Evolutionary conservation across 495 filamentous ascomycete species (phyloP).

Genomic region (Aspergillus sclerotioniger): DNA sequence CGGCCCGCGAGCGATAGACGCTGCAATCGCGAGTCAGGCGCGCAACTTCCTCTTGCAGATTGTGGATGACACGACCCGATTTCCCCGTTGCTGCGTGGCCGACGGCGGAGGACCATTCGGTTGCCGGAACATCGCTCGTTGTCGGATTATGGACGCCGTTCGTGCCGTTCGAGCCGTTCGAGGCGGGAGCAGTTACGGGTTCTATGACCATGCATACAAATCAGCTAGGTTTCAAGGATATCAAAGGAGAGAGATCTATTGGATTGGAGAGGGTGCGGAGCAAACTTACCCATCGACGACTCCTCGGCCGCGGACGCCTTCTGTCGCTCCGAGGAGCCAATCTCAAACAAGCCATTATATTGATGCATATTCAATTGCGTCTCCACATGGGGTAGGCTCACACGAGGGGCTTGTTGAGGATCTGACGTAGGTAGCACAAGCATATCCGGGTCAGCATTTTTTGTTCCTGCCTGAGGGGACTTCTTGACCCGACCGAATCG

Average conservation of each 20-base stretch:
- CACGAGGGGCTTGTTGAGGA: conserved; percentile 32
- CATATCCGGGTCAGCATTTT: conserved; percentile 30
- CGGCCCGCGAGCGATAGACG: conserved; percentile 66
- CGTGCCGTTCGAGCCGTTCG: conserved; percentile 12
- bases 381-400: conserved; percentile 45
- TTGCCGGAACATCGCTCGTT: conserved; percentile 31
- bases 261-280: neutral
- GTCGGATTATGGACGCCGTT: conserved; percentile 26
- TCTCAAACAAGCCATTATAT: conserved; percentile 37
- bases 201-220: conserved; percentile 24
- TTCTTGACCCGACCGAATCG: conserved; percentile 34
- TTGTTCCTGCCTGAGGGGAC: conserved; percentile 22
- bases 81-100: conserved; percentile 82
- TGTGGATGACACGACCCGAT: conserved; percentile 90
- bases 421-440: conserved; percentile 23
- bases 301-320: conserved; percentile 12
- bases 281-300: conserved; percentile 23
- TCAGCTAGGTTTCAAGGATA: neutral
- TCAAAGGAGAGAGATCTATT: neutral
- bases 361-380: conserved; percentile 48
- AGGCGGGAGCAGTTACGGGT: conserved; percentile 13
- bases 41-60: conserved; percentile 85
- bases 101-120: conserved; percentile 71
- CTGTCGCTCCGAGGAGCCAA: conserved; percentile 23
- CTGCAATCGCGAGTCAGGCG: conserved; percentile 76